Evolutionary conservation across 2,329 filamentous ascomycete species (phyloP), one percentile per base, ranked within the genome.

Genomic region (Ceratocystis eucalypticola): DNA sequence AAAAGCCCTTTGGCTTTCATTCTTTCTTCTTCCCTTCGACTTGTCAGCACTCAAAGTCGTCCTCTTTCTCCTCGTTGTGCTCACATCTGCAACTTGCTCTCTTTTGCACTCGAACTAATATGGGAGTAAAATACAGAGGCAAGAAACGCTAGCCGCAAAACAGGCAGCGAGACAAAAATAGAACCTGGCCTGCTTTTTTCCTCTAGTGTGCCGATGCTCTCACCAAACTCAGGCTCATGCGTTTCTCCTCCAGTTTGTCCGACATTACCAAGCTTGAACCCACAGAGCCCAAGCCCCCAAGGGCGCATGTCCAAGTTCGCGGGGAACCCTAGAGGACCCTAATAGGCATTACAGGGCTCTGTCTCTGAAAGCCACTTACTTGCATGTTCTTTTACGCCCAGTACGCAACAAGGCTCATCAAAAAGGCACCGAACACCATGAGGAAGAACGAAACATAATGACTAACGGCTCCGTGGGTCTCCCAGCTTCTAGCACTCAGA

Each of bases 401-500:
- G 15, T 84, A 84, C 0, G 83, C 84, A 20, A 87, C 82, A 46
- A 86, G 77, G 68, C 82, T 84, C 84, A 87, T 87, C 66, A 79
- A 77, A 68, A 84, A 81, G 12, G 84, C 84, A 1, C 84, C 84
- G 8, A 77, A 71, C 69, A 86, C 80, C 15, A 87, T 83, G 64
- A 85, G 73, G 28, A 82, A 65, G 69, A 81, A 85, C 1, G 84
- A 84, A 65, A 76, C 74, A 28, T 84, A 75, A 33, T 84, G 78
- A 68, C 77, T 77, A 69, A 75, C 79, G 0, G 84, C 83, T 1
- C 79, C 77, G 17, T 86, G 75, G 59, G 80, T 73, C 59, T 76
- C 76, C 82, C 82, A 86, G 73, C 82, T 86, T 72, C 84, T 80
- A 55, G 86, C 84, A 68, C 82, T 89, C 44, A 87, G 72, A 70